These are phyloP conservation scores for Simmondsia chinensis DNA, from an alignment of 148 eudicot species.

Conservation along the genomic window DNA sequence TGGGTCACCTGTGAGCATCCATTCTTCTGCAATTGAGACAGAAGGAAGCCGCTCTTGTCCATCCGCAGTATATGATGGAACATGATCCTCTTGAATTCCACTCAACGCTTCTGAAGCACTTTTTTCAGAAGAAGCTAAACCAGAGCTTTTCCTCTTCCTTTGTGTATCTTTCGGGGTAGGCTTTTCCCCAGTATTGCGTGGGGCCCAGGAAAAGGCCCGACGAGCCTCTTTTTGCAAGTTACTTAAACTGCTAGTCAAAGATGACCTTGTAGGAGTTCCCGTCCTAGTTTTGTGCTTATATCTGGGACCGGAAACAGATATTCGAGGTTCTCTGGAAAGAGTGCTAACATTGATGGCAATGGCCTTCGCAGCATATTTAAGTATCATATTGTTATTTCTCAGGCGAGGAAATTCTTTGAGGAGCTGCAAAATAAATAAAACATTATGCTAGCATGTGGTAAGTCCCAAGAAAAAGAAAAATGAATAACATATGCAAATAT, in stretches of 20 bases:
- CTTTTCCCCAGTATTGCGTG: slow-evolving; percentile 70
- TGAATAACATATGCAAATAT: neutral
- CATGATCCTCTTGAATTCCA: slow-evolving; percentile 86
- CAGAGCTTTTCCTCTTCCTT: slow-evolving; percentile 89
- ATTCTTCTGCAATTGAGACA: slow-evolving; percentile 75
- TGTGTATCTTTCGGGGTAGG: slow-evolving; percentile 62
- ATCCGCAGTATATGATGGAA: slow-evolving; percentile 47
- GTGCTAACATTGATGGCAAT: slow-evolving; percentile 67
- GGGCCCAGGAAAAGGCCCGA: slow-evolving; percentile 92
- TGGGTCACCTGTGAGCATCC: slow-evolving; percentile 95
- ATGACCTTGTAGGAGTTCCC: slow-evolving; percentile 54
- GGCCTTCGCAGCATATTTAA: slow-evolving; percentile 87
- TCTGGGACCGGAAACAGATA: slow-evolving; percentile 60
- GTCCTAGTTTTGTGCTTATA: slow-evolving; percentile 57
- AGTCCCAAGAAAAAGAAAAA: neutral
- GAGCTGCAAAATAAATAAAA: slow-evolving; percentile 41
- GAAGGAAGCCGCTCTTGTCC: slow-evolving; percentile 89
- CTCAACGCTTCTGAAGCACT: slow-evolving; percentile 95
- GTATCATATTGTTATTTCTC: slow-evolving; percentile 50
- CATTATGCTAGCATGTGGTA: slow-evolving; percentile 3
- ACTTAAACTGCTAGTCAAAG: slow-evolving; percentile 74
- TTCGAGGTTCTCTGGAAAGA: slow-evolving; percentile 76
- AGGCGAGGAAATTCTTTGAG: slow-evolving; percentile 83
- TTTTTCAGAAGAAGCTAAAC: slow-evolving; percentile 62
- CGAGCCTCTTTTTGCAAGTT: slow-evolving; percentile 94